Evolutionary conservation across 2,329 filamentous ascomycete genomes (phyloP), one percentile per base, ranked within the genome.

Genomic region (Fusarium verrucosum): DNA sequence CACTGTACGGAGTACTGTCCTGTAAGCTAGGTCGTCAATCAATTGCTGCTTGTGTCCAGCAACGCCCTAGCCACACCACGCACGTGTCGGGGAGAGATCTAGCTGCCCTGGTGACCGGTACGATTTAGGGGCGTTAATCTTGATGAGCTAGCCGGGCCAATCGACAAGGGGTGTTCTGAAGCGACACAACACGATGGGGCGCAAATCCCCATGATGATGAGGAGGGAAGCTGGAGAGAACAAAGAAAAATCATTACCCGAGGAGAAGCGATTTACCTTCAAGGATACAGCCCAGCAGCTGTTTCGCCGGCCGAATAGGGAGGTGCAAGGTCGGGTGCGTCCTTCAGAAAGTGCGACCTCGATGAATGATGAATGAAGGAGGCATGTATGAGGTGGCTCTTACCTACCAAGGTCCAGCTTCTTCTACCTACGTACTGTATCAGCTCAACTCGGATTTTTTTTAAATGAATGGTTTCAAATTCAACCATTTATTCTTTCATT

Each of bases 1-100:
- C 8, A 26, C 33, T 50, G 49, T 36, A 54, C 28, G 23, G 23
- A 25, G 23, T 6, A n/a, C n/a, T 10, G 23, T 25, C 6, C 23
- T 6, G 23, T 6, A 25, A 6, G 6, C 23, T 6, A 25, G 23
- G 23, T 30, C 28, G 28, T 30, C 28, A 30, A 30, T 30, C 62
- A n/a, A 58, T 66, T 66, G 43, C 62, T 66, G 25, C 36, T 66
- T 66, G 52, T 58, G 52, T 66, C 44, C 41, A 44, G 37, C 42
- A 51, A 25, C 28, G 26, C 23, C 32, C 32, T n/a, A 30, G 28
- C 33, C 25, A 58, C 62, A 66, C 63, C 44, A 40, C 44, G 17
- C 45, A 47, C 32, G 23, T 47, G 45, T 41, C 17, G 17, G 25
- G 42, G 25, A 43, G 40, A 66, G 62, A 66, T 66, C 62, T 66